Conservation (phyloP, 1,284 basidiomycete species). For the Moesziomyces globuligerus region DNA sequence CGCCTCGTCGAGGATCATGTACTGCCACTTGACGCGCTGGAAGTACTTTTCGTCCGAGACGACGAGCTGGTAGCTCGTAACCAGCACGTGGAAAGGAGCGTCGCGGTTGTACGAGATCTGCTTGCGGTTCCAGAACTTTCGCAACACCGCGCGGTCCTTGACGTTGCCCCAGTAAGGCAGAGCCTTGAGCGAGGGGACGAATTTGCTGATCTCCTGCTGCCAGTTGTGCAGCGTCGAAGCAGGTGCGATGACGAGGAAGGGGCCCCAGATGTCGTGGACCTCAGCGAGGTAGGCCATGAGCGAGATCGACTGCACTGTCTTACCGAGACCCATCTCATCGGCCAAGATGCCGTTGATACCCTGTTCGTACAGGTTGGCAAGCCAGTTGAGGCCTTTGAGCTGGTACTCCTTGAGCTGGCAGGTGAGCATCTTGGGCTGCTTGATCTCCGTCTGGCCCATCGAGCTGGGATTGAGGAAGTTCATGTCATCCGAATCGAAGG, state of each 20-base stretch:
- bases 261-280: conserved; percentile 98
- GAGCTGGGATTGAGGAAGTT: conserved; percentile 99
- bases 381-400: conserved; percentile 97
- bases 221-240: conserved; percentile 98
- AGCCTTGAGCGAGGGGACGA: conserved; percentile 92
- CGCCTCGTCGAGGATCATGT: conserved; percentile 99
- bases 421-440: conserved; percentile 95
- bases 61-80: conserved; percentile 97
- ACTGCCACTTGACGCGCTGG: conserved; percentile 98
- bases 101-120: conserved; percentile 94
- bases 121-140: conserved; percentile 99
- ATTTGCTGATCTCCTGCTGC: conserved; percentile 97
- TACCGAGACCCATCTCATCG: conserved; percentile 86
- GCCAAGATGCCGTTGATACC: conserved; percentile 75
- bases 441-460: conserved; percentile 80
- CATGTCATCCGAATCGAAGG: conserved; percentile 79
- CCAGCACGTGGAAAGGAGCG: conserved; percentile 94
- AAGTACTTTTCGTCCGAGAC: conserved; percentile 99
- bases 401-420: conserved; percentile 98
- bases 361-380: conserved; percentile 97
- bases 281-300: conserved; percentile 96
- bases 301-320: conserved; percentile 98
- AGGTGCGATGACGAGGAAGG: conserved; percentile 98
- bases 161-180: conserved; percentile 98
- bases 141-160: conserved; percentile 91